Evolutionary conservation across 108 stramenopile species (phyloP), one percentile per base, ranked within the genome.

Genomic region (Nannochloropsis granulata): DNA sequence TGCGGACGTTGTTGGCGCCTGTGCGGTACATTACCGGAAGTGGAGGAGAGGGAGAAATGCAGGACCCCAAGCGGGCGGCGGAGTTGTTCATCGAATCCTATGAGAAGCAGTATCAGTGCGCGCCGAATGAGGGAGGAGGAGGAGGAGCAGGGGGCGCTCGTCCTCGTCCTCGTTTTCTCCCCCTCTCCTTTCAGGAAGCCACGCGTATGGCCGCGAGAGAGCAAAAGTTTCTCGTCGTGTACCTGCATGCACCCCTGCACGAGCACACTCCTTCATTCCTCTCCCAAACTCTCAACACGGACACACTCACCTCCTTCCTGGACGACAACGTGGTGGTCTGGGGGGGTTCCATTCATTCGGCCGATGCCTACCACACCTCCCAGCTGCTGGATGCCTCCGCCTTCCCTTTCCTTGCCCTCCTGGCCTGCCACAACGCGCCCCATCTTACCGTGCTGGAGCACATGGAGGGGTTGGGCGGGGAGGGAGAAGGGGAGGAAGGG

Each of bases 351-450:
- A 43, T 90, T 12, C 84, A 34, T 34, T 83, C 89, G 82, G 84
- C 85, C 21, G 90, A 90, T 44, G 90, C 86, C n/a, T 90, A 85
- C 56, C 78, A 43, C 23, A 86, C 89, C 34, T 43, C 83, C 85
- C 81, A 87, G 25, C 87, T 83, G 11, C 85, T 90, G n/a, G 82
- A 84, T 24, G 90, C 84, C n/a, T 86, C 88, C 85, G 84, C 90
- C 16, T 90, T 88, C 26, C 90, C 90, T n/a, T 90, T 89, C 44
- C 42, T 90, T 43, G 89, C 89, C n/a, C 85, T 90, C 34, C 83
- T 90, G 44, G 26, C 89, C 43, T 87, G 86, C 84, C 86, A 85
- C 25, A 43, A 26, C 26, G 85, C 46, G 43, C 88, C 56, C n/a
- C 56, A 71, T n/a, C 56, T 71, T 5, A n/a, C 86, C 80, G 83